Percentiles rank a stretch among this genome's conserved stretches.
phyloP scores from a whole-genome alignment of 192 early-diverging fungal species.

The Linnemannia exigua region DNA sequence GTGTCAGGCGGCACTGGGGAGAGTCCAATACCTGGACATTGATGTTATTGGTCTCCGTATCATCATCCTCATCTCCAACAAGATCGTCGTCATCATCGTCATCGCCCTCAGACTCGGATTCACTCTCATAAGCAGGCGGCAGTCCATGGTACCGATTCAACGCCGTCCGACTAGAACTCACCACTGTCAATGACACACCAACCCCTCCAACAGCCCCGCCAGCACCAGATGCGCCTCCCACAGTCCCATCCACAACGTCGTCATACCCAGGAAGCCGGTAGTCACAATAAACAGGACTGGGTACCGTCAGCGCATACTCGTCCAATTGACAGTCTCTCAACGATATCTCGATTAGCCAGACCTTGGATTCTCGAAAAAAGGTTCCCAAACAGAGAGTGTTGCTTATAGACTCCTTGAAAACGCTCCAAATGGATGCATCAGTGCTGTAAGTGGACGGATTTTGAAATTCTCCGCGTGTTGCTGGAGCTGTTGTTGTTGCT shows the following conservation, averaged over 20 bases:
- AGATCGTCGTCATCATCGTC: constrained; percentile 10
- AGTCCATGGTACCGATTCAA: constrained; percentile 15
- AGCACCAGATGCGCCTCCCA: not conserved
- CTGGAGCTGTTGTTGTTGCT: not conserved
- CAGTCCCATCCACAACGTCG: constrained; percentile 16
- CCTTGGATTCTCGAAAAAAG: constrained; percentile 19
- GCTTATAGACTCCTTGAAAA: not conserved
- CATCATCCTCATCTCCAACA: not conserved
- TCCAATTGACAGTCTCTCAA: constrained; percentile 43
- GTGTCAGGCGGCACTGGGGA: not conserved
- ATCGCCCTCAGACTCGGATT: constrained; percentile 7
- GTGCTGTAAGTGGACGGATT: no score
- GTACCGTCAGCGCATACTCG: constrained; percentile 39
- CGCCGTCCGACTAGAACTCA: constrained; percentile 20
- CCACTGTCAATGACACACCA: not conserved
- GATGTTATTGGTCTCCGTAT: not conserved
- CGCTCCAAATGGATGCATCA: not conserved
- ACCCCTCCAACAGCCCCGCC: not conserved
- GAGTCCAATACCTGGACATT: not conserved
- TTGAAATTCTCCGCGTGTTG: not conserved
- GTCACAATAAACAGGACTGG: constrained; percentile 47
- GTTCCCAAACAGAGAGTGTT: not conserved
- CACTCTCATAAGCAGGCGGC: constrained; percentile 40
- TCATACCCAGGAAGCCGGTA: constrained; percentile 48
- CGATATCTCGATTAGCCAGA: constrained; percentile 52